Conservation (phyloP, 2,329 filamentous ascomycete species). For the Chalara sp. region DNA sequence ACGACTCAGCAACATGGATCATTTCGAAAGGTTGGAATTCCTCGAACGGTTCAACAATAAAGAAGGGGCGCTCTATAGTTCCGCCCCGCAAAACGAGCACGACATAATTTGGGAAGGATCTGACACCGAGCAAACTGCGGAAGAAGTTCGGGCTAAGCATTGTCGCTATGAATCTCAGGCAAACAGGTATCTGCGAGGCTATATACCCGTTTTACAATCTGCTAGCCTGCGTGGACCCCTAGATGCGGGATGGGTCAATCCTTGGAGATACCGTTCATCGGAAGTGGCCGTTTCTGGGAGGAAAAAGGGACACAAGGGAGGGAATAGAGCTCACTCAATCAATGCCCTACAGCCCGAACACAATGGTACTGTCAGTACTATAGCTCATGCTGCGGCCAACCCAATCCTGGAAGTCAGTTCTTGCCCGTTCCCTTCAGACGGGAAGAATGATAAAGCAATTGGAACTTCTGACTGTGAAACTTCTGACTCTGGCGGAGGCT, state of each 20-base stretch:
- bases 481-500: no score
- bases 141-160: constrained; percentile 41
- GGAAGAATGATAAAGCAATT: no score
- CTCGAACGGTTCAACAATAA: background rate
- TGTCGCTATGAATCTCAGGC: constrained; percentile 54
- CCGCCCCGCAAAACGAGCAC: constrained; percentile 12
- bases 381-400: no score
- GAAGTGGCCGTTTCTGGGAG: background rate
- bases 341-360: no score
- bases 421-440: no score
- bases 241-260: constrained; percentile 43
- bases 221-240: constrained; percentile 58
- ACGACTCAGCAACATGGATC: background rate
- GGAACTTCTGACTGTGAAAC: no score
- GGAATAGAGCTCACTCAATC: no score
- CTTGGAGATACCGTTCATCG: constrained; percentile 36
- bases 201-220: constrained; percentile 50
- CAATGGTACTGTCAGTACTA: no score
- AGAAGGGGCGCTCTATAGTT: background rate
- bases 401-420: no score
- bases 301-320: background rate
- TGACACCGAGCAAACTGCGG: constrained; percentile 48
- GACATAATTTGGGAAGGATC: constrained; percentile 50
- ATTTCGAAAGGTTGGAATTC: background rate
- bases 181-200: constrained; percentile 49